Base-by-base conservation (phyloP, 2,329 filamentous ascomycete genomes). In the Emergomyces pasteurianus region DNA sequence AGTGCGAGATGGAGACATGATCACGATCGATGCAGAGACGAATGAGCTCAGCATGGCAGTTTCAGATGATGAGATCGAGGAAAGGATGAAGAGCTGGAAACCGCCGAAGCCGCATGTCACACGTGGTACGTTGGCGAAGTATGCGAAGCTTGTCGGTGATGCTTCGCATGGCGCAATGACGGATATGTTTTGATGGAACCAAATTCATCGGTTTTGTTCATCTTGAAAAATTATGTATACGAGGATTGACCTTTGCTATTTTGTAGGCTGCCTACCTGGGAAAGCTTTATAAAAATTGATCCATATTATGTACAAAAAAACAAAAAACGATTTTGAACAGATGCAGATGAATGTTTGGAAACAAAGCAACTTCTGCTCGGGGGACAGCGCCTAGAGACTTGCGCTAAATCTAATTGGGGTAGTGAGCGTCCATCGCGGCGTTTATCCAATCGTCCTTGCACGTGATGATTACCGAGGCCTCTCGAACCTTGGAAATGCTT, bases 81-180 rank as follows among this genome's bases (percentile, higher is more conserved):
- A 75, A 70, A 79, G 90, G 63, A 74, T 84, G 70, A 79, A 77
- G 61, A 78, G 76, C 63, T 95, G 90, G 90, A 86, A 81, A 70
- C 77, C 84, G 38, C 91, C 90, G 0, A 80, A 77, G 69, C 84
- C 85, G 69, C 81, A 83, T 63, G 89, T 95, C 10, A 91, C 86
- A 67, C 83, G 92, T 60, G 92, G 92, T 46, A 87, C 87, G 47
- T 71, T 97, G 77, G 92, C 90, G 5, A 97, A 97, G 80, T 97
- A 97, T 78, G 89, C 89, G 7, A 78, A 83, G 50, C 74, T 96
- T 69, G 92, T 97, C 0, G 88, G 91, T 1, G 92, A 96, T 82
- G 92, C 92, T 12, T 92, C 88, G 72, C 88, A 92, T 69, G 92
- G 92, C 5, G 91, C 91, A 9, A 88, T 96, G 75, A 96, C 92